These are phyloP conservation scores for Alternaria metachromatica DNA, from an alignment of 2,329 filamentous ascomycete genomes.

Conservation along the genomic window DNA sequence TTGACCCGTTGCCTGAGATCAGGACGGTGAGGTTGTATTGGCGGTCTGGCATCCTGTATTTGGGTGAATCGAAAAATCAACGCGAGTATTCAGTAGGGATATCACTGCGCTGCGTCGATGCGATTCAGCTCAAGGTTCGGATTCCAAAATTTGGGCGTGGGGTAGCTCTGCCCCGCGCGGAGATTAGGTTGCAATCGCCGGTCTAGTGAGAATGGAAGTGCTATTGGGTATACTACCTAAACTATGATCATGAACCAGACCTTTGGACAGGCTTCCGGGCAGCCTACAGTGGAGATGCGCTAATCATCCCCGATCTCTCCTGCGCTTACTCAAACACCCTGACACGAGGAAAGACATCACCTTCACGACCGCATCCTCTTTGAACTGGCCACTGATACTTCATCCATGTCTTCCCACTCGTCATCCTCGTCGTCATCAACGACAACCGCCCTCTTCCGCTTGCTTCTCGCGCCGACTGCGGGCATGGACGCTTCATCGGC, in stretches of 20 bases:
- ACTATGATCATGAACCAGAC: constrained; percentile 2
- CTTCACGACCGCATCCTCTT: constrained; percentile 34
- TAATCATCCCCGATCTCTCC: not conserved
- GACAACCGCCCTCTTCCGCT: constrained; percentile 43
- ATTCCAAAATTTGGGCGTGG: constrained; percentile 32
- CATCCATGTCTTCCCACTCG: constrained; percentile 46
- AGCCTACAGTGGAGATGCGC: not conserved
- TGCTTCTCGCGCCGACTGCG: constrained; percentile 21
- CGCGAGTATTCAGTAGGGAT: not conserved
- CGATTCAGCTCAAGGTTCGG: not conserved
- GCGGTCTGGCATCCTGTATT: constrained; percentile 27
- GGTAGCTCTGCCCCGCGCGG: constrained; percentile 24
- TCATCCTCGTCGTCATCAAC: constrained; percentile 50
- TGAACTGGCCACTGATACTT: constrained; percentile 34
- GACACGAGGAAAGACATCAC: not conserved
- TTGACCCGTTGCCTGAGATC: constrained; percentile 69
- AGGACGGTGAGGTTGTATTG: constrained; percentile 67
- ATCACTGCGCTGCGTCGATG: not conserved
- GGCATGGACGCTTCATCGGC: constrained; percentile 20
- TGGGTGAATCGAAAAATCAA: not conserved
- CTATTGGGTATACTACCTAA: constrained; percentile 12
- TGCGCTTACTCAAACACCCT: not conserved
- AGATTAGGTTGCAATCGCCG: constrained; percentile 14
- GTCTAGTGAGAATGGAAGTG: not conserved
- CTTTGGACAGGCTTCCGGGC: not conserved